These are phyloP conservation scores for Parietaria judaica DNA, from an alignment of 306 rosid genomes.

Conservation along the genomic window DNA sequence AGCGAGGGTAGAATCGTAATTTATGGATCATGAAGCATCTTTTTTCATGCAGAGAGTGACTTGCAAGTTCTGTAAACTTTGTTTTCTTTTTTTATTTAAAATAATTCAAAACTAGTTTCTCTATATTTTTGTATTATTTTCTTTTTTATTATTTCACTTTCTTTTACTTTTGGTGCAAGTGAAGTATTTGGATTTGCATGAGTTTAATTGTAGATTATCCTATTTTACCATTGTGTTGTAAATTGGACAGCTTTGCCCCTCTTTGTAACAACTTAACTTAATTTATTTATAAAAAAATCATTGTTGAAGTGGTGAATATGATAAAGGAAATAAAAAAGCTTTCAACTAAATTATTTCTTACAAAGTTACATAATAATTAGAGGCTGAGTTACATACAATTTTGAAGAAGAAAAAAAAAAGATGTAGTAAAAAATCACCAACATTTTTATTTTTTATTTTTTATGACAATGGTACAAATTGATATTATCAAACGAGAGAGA, in stretches of 20 bases:
- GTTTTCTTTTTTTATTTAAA: background rate
- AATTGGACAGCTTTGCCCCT: conserved; percentile 6
- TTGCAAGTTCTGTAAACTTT: conserved; percentile 63
- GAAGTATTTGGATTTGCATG: background rate
- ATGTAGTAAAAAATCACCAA: background rate
- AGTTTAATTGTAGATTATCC: background rate
- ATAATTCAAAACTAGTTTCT: background rate
- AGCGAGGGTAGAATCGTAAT: conserved; percentile 40
- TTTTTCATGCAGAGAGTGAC: conserved; percentile 57
- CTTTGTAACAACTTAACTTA: too few relatives aligned
- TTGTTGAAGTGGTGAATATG: too few relatives aligned
- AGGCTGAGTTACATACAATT: background rate
- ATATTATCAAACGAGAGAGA: conserved; percentile 6
- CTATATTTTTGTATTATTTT: conserved; percentile 20
- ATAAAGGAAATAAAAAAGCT: too few relatives aligned
- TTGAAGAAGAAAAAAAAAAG: background rate
- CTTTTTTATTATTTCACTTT: conserved; percentile 2
- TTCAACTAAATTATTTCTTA: too few relatives aligned
- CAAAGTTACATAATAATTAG: too few relatives aligned
- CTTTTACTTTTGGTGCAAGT: background rate
- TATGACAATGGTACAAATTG: background rate
- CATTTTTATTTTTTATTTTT: too few relatives aligned
- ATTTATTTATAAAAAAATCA: too few relatives aligned
- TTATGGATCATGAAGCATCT: conserved; percentile 31
- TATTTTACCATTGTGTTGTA: background rate